Base-by-base conservation (phyloP, 768 basidiomycete species). In the Suillus americanus region DNA sequence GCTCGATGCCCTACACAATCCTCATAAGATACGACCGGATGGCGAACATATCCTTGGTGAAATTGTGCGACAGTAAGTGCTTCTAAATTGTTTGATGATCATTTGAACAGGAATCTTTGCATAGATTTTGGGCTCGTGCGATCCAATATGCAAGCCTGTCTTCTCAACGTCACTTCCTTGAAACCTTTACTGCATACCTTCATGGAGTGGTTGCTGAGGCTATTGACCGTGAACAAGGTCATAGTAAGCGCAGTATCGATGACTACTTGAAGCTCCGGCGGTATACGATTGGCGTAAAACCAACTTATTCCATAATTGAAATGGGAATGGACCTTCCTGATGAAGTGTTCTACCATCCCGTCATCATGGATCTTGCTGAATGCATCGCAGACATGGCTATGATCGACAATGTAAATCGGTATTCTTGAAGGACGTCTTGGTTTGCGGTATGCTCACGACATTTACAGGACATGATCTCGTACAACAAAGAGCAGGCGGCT, bases 221-320 rank as follows among this genome's bases (percentile, higher is more conserved):
- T 14, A 13, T 16, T 23, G 65, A 66, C 23, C 65, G 62, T 20
- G 53, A 62, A n/a, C 28, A 64, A n/a, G 46, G 71, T 18, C 57
- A 62, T 50, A 41, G 73, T 2, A 37, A 37, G 25, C 74, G 71
- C n/a, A 64, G 55, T 13, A 67, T 81, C 41, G 67, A 72, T 2
- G 72, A 68, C 25, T 81, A 77, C 63, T 62, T 81, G 5, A 66
- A 64, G 5, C 51, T 77, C 45, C 76, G 79, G 5, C 72, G 78
- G 10, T 57, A 73, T 13, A 77, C 73, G 7, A 69, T 73, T 54
- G 78, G 78, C 3, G 65, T 68, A 8, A 67, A 68, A 33, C 74
- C 79, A 1, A 70, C 70, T 12, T 74, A 77, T 51, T 72, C 69
- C 16, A 65, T 75, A 7, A 43, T 69, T 10, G 76, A 77, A 46